phyloP scores from a whole-genome alignment of 2,329 filamentous ascomycete genomes.

The Epichloe hybrida region DNA sequence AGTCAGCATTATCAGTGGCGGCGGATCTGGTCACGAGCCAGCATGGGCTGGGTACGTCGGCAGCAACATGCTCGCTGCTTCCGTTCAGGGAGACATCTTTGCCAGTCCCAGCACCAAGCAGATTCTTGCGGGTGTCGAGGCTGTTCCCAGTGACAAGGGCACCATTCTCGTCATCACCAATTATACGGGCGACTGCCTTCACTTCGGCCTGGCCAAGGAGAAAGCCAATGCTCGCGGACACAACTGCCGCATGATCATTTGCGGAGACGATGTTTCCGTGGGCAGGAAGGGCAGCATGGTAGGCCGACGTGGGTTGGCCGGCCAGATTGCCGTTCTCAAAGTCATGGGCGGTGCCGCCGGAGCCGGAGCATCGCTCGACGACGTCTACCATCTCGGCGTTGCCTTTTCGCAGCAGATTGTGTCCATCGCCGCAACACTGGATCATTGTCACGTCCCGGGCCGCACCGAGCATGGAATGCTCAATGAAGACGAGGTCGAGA shows the following conservation, averaged over 20 bases:
- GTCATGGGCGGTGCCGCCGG: constrained; percentile 38
- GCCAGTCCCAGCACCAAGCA: constrained; percentile 50
- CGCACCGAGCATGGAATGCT: constrained; percentile 35
- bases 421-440: constrained; percentile 43
- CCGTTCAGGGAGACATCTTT: constrained; percentile 49
- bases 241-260: constrained; percentile 43
- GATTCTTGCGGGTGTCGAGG: constrained; percentile 44
- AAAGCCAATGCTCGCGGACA: constrained; percentile 41
- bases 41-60: constrained; percentile 54
- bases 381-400: constrained; percentile 35
- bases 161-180: constrained; percentile 50
- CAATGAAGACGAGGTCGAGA: constrained; percentile 38
- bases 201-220: constrained; percentile 46
- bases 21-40: constrained; percentile 45
- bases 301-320: constrained; percentile 47
- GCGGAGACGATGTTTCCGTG: constrained; percentile 52
- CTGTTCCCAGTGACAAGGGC: constrained; percentile 39
- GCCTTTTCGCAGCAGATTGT: constrained; percentile 38
- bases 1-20: constrained; percentile 40
- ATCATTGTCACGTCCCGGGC: constrained; percentile 47
- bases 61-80: constrained; percentile 44
- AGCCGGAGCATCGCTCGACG: constrained; percentile 32
- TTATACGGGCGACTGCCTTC: constrained; percentile 50
- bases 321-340: constrained; percentile 47
- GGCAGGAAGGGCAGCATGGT: constrained; percentile 44